Evolutionary conservation across 176 grass and related monocot species (phyloP), one percentile per base, ranked within the genome.

Genomic region (Rhynchospora pubera): DNA sequence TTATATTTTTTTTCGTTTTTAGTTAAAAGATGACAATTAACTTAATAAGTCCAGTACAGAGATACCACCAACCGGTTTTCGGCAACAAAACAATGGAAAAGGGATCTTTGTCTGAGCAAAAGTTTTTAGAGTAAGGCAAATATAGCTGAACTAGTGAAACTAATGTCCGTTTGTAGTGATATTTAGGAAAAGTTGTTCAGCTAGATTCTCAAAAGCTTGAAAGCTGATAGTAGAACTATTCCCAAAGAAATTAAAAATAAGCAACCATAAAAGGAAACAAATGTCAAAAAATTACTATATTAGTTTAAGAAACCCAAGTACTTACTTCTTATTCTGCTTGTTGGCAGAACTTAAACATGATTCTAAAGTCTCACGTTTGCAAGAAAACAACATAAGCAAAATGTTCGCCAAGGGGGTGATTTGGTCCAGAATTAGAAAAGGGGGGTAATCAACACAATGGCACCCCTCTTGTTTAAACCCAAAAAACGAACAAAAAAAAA

Each of bases 401-500:
- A 44, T 69, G 34, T 45, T 45, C 5, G n/a, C 1, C 12, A 15
- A 44, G 65, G n/a, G n/a, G 42, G 44, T 44, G 16, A 69, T 72
- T 72, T 50, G 44, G 9, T 50, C 3, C 9, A 48, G 43, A 19
- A 50, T 72, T 14, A 48, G 18, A 72, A 48, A 77, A 56, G 26
- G 24, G n/a, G n/a, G 72, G 2, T 53, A 66, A 82, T 82, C 13
- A 82, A 82, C 59, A 66, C 32, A 30, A 63, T 81, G 19, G 18
- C 15, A 70, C 7, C 18, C 7, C 18, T 42, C 58, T 44, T 39
- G 26, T 30, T 48, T 30, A 67, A 80, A 81, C 80, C 59, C 62
- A 15, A 1, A 86, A 28, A 65, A 8, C 85, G 86, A 39, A 45
- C 28, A 53, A 82, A 79, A n/a, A n/a, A n/a, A n/a, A 62, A 75